Conservation (phyloP, 2,329 filamentous ascomycete species). For the Cercospora sp. region DNA sequence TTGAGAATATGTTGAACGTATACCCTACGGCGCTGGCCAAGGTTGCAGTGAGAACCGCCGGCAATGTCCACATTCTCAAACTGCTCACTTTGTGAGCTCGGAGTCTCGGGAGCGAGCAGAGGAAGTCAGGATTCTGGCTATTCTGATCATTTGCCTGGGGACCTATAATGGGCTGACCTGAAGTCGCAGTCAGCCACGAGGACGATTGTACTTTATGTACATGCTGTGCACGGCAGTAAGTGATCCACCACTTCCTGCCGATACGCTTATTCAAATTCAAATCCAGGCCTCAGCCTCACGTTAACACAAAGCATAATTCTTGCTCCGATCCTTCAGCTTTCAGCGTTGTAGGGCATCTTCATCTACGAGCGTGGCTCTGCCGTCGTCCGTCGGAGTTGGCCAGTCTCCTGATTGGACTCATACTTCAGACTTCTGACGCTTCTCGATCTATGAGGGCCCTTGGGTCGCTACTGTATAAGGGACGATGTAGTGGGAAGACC, state of each 20-base stretch:
- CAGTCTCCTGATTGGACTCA: not conserved
- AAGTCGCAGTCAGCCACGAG: not conserved
- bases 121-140: not conserved
- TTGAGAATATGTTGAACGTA: not conserved
- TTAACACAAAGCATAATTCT: not conserved
- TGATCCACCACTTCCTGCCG: not conserved
- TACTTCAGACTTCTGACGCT: not conserved
- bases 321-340: not conserved
- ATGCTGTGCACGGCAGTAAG: not conserved
- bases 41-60: not conserved
- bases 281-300: not conserved
- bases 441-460: not conserved
- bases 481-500: not conserved
- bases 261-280: not conserved
- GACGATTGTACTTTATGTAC: not conserved
- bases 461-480: not conserved
- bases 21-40: not conserved
- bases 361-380: not conserved
- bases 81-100: not conserved
- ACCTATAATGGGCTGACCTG: not conserved
- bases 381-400: not conserved
- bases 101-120: not conserved
- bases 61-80: not conserved
- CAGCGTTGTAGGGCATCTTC: not conserved
- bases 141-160: not conserved